These are phyloP conservation scores for Spirogloea muscicola DNA, from an alignment of 139 green algal genomes.

Conservation along the genomic window DNA sequence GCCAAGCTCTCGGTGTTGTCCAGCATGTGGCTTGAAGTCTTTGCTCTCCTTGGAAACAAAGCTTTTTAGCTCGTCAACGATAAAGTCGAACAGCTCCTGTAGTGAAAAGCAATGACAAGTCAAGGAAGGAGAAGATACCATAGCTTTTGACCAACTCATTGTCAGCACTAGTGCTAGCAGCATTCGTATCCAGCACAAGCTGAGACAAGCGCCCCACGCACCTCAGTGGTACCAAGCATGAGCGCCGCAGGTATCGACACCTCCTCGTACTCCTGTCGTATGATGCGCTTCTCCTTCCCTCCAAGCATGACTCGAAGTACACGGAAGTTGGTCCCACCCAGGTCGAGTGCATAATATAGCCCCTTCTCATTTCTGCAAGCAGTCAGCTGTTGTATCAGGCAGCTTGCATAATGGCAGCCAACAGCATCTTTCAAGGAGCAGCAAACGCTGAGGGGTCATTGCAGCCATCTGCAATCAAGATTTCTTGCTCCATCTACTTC, in stretches of 20 bases:
- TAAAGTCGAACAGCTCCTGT: slow-evolving; percentile 69
- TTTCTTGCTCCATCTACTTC: too few species aligned
- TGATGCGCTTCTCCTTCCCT: slow-evolving; percentile 8
- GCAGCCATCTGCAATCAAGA: too few species aligned
- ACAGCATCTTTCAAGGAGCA: too few species aligned
- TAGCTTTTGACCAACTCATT: too few species aligned
- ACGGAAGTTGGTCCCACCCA: slow-evolving; percentile 87
- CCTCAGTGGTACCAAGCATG: slow-evolving; percentile 49
- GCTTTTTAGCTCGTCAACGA: slow-evolving; percentile 49
- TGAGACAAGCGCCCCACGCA: too few species aligned
- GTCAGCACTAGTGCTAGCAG: too few species aligned
- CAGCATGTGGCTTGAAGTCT: slow-evolving; percentile 8
- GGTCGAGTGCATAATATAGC: slow-evolving; percentile 74
- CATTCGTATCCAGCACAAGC: too few species aligned
- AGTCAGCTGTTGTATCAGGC: too few species aligned
- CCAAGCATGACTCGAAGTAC: slow-evolving; percentile 50
- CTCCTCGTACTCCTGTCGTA: slow-evolving; percentile 11
- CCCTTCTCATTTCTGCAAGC: slow-evolving; percentile 63
- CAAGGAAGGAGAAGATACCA: too few species aligned
- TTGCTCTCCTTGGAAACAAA: slow-evolving; percentile 37
- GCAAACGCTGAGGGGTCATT: too few species aligned
- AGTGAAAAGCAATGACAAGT: slow-evolving; percentile 27
- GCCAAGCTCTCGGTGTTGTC: slow-evolving; percentile 56
- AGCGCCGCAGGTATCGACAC: slow-evolving; percentile 53
- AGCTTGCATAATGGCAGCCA: too few species aligned